phyloP scores from a whole-genome alignment of 345 rosid genomes.

The Lepidium didymum region DNA sequence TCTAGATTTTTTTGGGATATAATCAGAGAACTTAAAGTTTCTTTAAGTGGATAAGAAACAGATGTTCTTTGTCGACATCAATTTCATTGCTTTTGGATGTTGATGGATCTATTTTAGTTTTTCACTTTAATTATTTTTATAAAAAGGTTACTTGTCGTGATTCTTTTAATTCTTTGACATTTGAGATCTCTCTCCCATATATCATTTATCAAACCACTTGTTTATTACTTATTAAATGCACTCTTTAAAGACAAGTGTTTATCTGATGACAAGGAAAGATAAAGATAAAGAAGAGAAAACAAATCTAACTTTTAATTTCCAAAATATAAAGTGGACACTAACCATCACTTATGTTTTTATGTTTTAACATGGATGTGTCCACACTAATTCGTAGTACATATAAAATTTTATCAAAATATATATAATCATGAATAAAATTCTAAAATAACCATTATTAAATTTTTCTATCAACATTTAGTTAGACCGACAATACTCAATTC shows the following conservation, averaged over 20 bases:
- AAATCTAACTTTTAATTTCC: not conserved
- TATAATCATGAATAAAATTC: no score
- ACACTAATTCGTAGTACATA: no score
- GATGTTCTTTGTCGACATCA: conserved; percentile 8
- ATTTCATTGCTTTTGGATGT: conserved; percentile 5
- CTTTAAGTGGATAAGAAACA: conserved; percentile 10
- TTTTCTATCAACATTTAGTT: no score
- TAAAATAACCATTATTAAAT: no score
- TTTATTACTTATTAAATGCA: conserved; percentile 1
- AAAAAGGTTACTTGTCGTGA: not conserved
- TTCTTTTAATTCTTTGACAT: conserved; percentile 1
- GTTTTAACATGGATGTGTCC: no score
- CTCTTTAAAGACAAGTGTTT: conserved; percentile 1
- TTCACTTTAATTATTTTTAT: not conserved
- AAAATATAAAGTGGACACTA: not conserved
- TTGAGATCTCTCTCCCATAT: not conserved
- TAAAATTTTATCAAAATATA: no score
- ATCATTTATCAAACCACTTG: conserved; percentile 9
- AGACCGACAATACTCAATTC: no score
- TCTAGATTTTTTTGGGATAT: not conserved
- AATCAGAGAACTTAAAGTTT: not conserved
- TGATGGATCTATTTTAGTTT: conserved; percentile 4
- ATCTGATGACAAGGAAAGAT: not conserved
- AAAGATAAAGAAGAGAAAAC: not conserved
- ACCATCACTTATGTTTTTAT: not conserved